Percentiles rank a stretch among this genome's conserved stretches.
Conservation (phyloP, 2,329 filamentous ascomycete species). For the Ceratocystis ficicola region DNA sequence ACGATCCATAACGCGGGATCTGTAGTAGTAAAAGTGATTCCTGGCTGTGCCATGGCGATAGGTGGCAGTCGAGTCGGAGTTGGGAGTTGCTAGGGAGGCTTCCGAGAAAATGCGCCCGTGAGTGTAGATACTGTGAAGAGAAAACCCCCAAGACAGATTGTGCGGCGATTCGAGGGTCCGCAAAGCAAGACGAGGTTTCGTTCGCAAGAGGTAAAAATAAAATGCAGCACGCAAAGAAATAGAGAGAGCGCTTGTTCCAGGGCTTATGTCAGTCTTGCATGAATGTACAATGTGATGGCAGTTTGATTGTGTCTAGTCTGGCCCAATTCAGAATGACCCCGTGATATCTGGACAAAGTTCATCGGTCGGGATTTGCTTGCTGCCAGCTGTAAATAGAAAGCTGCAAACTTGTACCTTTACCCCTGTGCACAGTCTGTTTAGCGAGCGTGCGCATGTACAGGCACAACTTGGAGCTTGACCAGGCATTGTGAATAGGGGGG, state of each 20-base stretch:
- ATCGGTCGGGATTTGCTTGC: neutral
- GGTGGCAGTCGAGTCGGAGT: constrained; percentile 21
- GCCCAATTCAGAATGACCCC: too few species aligned
- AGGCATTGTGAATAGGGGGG: neutral
- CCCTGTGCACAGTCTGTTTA: neutral
- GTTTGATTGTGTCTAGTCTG: neutral
- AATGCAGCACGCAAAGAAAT: too few species aligned
- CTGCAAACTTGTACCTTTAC: neutral
- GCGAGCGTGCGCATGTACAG: neutral
- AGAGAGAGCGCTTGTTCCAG: too few species aligned
- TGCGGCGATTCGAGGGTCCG: neutral
- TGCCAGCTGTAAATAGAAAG: constrained; percentile 3
- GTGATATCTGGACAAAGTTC: too few species aligned
- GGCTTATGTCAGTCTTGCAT: too few species aligned
- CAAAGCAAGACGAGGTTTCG: neutral
- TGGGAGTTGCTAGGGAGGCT: neutral
- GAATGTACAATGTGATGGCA: too few species aligned
- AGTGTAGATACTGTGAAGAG: neutral
- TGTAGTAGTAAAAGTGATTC: constrained; percentile 39
- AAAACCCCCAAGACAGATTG: neutral
- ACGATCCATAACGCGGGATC: constrained; percentile 81
- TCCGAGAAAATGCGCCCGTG: neutral
- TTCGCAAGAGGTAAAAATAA: neutral
- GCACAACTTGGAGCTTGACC: neutral
- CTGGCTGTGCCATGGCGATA: constrained; percentile 23